Evolutionary conservation across 2,329 filamentous ascomycete species (phyloP), one percentile per base, ranked within the genome.

Genomic region (Aureobasidium sp.): DNA sequence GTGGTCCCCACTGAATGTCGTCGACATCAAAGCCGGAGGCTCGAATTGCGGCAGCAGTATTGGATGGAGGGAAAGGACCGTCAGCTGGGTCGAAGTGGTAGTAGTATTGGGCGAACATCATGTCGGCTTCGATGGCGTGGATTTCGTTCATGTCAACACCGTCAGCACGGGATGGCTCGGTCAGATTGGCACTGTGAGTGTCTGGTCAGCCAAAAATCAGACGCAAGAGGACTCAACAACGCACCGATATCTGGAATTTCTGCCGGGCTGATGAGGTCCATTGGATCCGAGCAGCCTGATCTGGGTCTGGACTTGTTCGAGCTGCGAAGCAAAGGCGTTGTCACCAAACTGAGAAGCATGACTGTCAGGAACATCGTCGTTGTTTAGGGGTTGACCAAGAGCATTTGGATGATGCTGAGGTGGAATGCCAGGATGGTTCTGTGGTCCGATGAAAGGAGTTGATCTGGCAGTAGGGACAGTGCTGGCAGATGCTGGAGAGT

Each of bases 91-190:
- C 36, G 27, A 27, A 34, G 41, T 57, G 36, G 53, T 44, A 27
- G 53, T 57, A 57, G 53, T 57, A 57, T 21, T 36, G 16, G 41
- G 53, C 53, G 16, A 57, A 57, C 39, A 45, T 45, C 11, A 45
- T 8, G 21, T 57, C 53, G 41, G 53, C 53, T 32, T 45, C 39
- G 4, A 57, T 36, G 53, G 36, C 27, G 27, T 16, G 39, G 8
- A 57, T 16, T 30, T 57, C 53, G 30, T 30, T 41, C 15, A 36
- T 13, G 13, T 57, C 30, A 25, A 57, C 7, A 10, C 53, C 50
- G 21, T 54, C 37, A 13, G 32, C 11, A 37, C 34, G 50, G 9
- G 15, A 7, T 11, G 37, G 36, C 16, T 42, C 21, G 27, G 4
- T 11, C 10, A 42, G 13, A 15, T 41, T n/a, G 27, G 25, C 50